Conservation (phyloP, 768 basidiomycete genomes). For the Leccinum incarnatum region DNA sequence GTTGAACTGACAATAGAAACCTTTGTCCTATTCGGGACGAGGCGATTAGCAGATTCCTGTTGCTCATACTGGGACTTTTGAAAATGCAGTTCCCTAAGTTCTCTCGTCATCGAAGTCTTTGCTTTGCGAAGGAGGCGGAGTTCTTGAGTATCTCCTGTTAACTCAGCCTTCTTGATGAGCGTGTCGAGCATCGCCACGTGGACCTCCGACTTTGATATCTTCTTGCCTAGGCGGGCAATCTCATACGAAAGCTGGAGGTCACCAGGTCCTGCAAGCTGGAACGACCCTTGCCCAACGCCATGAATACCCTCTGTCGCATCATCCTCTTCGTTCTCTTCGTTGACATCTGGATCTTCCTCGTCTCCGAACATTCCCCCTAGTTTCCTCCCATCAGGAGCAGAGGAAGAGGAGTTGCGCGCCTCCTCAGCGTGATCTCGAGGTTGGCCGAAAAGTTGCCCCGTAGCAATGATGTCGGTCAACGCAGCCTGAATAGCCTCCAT, state of each 20-base stretch:
- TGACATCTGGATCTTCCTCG: constrained; percentile 36
- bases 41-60: constrained; percentile 87
- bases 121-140: constrained; percentile 79
- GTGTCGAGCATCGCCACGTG: constrained; percentile 85
- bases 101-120: constrained; percentile 75
- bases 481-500: constrained; percentile 98
- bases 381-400: constrained; percentile 13
- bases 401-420: constrained; percentile 5
- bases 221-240: constrained; percentile 73
- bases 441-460: constrained; percentile 56
- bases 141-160: constrained; percentile 88
- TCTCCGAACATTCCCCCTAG: constrained; percentile 36
- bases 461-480: constrained; percentile 90
- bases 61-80: constrained; percentile 93
- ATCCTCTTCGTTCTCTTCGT: constrained; percentile 49
- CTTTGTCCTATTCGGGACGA: constrained; percentile 78
- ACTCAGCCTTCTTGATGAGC: constrained; percentile 90
- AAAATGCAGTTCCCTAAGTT: constrained; percentile 80
- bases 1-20: constrained; percentile 86
- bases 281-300: constrained; percentile 48
- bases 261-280: constrained; percentile 80
- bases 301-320: constrained; percentile 21
- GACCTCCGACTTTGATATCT: constrained; percentile 70
- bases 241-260: constrained; percentile 87
- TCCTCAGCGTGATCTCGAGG: constrained; percentile 10